Evolutionary conservation across 177 flowering plant species (phyloP), one percentile per base, ranked within the genome.

Genomic region (Vitis hybrid): DNA sequence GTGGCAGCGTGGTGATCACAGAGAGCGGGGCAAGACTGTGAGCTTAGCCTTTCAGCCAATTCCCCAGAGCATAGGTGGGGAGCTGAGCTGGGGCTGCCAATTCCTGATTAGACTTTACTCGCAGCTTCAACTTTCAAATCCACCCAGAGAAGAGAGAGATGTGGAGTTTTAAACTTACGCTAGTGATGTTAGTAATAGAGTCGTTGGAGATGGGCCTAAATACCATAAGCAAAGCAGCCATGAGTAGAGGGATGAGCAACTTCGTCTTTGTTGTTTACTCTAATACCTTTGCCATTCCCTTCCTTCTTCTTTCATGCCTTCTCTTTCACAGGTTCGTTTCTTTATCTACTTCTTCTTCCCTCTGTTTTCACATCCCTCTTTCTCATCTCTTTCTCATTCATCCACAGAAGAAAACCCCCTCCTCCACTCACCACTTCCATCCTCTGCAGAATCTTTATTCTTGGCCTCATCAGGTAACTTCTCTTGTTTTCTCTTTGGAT

Each of bases 261-360:
- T 65, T 49, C 30, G 69, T 69, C 27, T 58, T 78, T 55, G 50
- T 71, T 15, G 62, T 72, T 32, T 78, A 78, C 69, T 75, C 81
- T 11, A 41, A 69, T 15, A 51, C 66, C 14, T 10, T 75, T 6
- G 62, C 67, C 53, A 41, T 52, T 58, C 72, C 75, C 27, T 1
- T 72, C 15, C 61, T 75, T 21, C 65, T 72, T 58, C 67, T 69
- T 17, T 46, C 11, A 14, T 69, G 61, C 35, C 55, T 71, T 49
- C 13, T 74, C 65, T 73, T 58, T 18, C 70, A 63, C 56, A 65
- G 77, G 76, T 73, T 21, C 56, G 9, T 12, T 41, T 41, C 9
- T 41, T 8, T 5, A 41, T 58, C 14, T 58, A 0, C 30, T 15
- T 27, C 3, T 49, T 20, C 55, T 13, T 60, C 46, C 46, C 46